Conservation (phyloP, 805 yeast genomes). For the Teunomyces cretensis region DNA sequence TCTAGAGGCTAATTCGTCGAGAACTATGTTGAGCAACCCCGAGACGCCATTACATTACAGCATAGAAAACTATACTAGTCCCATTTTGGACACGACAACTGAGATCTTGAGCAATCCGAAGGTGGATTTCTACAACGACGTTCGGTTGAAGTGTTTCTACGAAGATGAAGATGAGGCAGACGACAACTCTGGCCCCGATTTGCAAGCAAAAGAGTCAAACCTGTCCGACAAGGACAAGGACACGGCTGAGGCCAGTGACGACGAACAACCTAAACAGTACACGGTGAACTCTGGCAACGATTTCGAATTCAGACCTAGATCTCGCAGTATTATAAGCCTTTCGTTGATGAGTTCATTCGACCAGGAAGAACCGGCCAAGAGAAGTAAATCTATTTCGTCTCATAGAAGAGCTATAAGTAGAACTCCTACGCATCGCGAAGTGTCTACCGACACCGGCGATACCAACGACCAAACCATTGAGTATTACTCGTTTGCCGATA, state of each 20-base stretch:
- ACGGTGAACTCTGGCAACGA: neutral
- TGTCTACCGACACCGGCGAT: slow-evolving; percentile 3
- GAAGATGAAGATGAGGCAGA: slow-evolving; percentile 9
- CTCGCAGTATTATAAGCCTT: slow-evolving; percentile 21
- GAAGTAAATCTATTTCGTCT: slow-evolving; percentile 3
- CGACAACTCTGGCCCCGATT: neutral
- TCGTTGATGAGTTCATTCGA: slow-evolving; percentile 21
- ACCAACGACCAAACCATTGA: slow-evolving; percentile 20
- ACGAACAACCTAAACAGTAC: neutral
- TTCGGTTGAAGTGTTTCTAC: slow-evolving; percentile 22
- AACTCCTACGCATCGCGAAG: neutral
- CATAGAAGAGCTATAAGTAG: slow-evolving; percentile 1
- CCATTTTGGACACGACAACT: slow-evolving; percentile 31
- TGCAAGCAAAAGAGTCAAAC: neutral
- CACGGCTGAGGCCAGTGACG: neutral
- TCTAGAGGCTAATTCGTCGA: slow-evolving; percentile 7
- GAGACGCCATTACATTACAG: slow-evolving; percentile 24
- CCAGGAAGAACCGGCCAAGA: slow-evolving; percentile 5
- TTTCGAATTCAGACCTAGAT: slow-evolving; percentile 14
- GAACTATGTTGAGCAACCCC: slow-evolving; percentile 11
- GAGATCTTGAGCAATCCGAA: slow-evolving; percentile 29
- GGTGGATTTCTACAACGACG: slow-evolving; percentile 19
- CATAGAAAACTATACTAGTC: slow-evolving; percentile 29
- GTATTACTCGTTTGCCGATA: slow-evolving; percentile 33
- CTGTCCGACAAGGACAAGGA: slow-evolving; percentile 1